phyloP scores from a whole-genome alignment of 169 alveolate species.

The Eimeria mitis region DNA sequence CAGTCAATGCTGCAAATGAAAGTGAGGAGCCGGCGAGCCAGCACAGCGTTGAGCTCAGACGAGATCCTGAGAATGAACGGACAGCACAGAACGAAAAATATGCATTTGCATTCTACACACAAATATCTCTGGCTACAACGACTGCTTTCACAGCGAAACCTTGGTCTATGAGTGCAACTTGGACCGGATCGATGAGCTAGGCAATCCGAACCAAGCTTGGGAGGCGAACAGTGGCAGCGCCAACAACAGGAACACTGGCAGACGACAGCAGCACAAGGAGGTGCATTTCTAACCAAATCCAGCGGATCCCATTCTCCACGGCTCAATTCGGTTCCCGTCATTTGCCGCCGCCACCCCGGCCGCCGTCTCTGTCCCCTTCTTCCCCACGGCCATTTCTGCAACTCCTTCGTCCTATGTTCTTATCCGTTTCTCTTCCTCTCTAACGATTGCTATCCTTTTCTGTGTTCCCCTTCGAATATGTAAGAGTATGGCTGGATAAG shows the following conservation, averaged over 20 bases:
- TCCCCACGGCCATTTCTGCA: constrained; percentile 12
- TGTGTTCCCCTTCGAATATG: neutral
- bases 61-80: constrained; percentile 13
- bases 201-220: neutral
- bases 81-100: neutral
- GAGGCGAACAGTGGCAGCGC: neutral
- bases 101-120: neutral
- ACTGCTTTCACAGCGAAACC: neutral
- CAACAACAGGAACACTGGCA: neutral
- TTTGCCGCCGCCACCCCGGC: neutral
- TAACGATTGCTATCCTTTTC: neutral
- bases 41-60: constrained; percentile 29
- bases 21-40: constrained; percentile 33
- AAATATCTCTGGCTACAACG: neutral
- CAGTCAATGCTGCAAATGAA: constrained; percentile 53
- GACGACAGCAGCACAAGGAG: neutral
- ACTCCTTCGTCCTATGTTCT: neutral
- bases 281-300: constrained; percentile 19
- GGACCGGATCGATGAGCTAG: neutral
- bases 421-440: neutral
- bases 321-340: neutral
- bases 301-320: constrained; percentile 40
- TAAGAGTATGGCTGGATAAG: neutral
- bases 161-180: neutral
- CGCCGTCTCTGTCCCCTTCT: constrained; percentile 1